phyloP scores from a whole-genome alignment of 805 yeast species.

The Cyberlindnera samutprakarnensis region DNA sequence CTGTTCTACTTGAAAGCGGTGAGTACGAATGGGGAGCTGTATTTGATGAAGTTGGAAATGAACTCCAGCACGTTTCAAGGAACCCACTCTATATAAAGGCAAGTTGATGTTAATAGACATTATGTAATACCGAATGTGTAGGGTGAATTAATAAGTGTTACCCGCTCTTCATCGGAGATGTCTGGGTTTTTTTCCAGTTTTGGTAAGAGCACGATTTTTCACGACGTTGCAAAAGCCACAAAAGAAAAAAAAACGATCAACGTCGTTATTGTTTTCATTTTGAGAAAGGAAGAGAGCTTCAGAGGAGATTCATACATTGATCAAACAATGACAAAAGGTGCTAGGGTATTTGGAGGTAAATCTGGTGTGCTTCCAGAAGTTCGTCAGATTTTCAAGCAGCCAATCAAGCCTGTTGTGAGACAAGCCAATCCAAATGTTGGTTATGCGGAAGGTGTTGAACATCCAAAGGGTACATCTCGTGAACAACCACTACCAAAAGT shows the following conservation, averaged over 20 bases:
- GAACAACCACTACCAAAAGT: constrained; percentile 45
- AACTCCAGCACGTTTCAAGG: constrained; percentile 31
- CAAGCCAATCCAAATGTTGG: constrained; percentile 49
- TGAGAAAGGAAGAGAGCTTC: no score
- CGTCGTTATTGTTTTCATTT: no score
- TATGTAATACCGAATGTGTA: no score
- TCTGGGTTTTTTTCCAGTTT: no score
- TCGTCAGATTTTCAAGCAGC: constrained; percentile 67
- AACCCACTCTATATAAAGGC: constrained; percentile 29
- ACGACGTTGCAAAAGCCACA: no score
- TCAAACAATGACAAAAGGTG: constrained; percentile 47
- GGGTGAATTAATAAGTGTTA: no score
- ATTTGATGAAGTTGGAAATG: constrained; percentile 37
- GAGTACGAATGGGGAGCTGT: constrained; percentile 75
- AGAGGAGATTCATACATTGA: no score
- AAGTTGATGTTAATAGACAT: no score
- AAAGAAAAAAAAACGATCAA: no score
- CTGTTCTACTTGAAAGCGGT: constrained; percentile 67
- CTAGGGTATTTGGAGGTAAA: constrained; percentile 43
- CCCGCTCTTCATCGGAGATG: no score
- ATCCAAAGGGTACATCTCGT: constrained; percentile 58
- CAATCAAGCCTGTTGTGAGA: constrained; percentile 32
- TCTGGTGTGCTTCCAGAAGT: constrained; percentile 80
- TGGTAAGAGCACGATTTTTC: no score
- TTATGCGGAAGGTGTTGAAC: constrained; percentile 63